Base-by-base conservation (phyloP, 2,329 filamentous ascomycete species). In the Phialocephala sp. region DNA sequence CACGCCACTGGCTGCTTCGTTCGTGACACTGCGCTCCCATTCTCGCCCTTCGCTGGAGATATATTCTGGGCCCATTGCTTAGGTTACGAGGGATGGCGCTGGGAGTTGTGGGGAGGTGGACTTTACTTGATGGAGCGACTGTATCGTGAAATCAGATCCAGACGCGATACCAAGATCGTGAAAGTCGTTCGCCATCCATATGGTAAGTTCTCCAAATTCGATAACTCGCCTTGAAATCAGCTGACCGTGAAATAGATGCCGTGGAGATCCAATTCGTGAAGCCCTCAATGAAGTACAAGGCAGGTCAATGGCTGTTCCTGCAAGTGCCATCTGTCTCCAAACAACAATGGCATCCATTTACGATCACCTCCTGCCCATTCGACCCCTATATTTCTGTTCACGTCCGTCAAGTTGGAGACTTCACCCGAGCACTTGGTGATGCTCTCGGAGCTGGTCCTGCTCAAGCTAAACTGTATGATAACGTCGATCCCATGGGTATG, bases 281-380 rank as follows among this genome's bases (percentile, higher is more conserved):
- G 82, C 92, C 94, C 5, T 95, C 91, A 65, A 97, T 99, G 90
- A 92, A 89, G 76, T 99, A 99, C 87, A 98, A 97, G 85, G 91
- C 95, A 15, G 95, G 95, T 37, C 95, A 99, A 81, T 99, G 94
- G 94, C 88, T 98, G 43, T 98, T 98, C 83, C 85, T 99, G 66
- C 94, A 98, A 78, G 89, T 97, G 27, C 95, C 95, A 0, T 90
- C 91, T 8, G 88, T 99, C 62, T 97, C 93, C 70, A 87, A 85
- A 73, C 89, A 93, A 76, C 93, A 99, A 81, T 99, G 95, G 95
- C 95, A 99, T 80, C 95, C 95, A 0, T 99, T 98, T 78, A 99
- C 95, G 75, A 98, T 99, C 79, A 99, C 95, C 2, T 98, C 95
- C 11, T 99, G 95, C 80, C 95, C 95, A 5, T 95, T 93, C 76